Percentiles rank a stretch among this genome's conserved stretches.
phyloP scores from a whole-genome alignment of 352 stramenopile species.

The Discostella stelligera region DNA sequence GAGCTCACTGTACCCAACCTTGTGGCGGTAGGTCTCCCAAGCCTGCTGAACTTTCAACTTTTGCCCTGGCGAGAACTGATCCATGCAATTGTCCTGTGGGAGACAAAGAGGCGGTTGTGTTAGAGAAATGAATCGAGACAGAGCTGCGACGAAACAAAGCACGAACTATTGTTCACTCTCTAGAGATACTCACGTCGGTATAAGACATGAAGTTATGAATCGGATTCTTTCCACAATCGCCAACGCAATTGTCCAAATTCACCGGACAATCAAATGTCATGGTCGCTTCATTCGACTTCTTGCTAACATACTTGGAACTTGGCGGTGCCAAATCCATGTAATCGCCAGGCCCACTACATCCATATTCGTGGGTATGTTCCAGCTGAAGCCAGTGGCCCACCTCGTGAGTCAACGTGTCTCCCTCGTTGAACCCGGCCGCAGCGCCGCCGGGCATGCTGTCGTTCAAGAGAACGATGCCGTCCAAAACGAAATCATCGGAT shows the following conservation, averaged over 20 bases:
- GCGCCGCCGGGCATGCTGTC: slow-evolving; percentile 10
- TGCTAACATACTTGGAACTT: background rate
- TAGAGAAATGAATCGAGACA: too few species aligned
- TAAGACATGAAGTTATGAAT: slow-evolving; percentile 43
- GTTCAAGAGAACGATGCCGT: slow-evolving; percentile 24
- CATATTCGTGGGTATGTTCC: slow-evolving; percentile 16
- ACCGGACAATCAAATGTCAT: slow-evolving; percentile 13
- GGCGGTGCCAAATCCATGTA: slow-evolving; percentile 11
- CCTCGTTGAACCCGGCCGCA: slow-evolving; percentile 3
- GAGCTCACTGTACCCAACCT: background rate
- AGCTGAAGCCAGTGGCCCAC: slow-evolving; percentile 27
- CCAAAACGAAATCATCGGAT: background rate
- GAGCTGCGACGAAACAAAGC: too few species aligned
- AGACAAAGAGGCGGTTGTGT: too few species aligned
- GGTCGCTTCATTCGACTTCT: background rate
- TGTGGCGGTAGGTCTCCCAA: too few species aligned
- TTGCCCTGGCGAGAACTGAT: slow-evolving; percentile 26
- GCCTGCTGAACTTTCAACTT: background rate
- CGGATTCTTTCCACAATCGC: slow-evolving; percentile 12
- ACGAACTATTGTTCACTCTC: background rate
- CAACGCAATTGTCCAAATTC: slow-evolving; percentile 13
- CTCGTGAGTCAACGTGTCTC: slow-evolving; percentile 31
- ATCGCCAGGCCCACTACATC: slow-evolving; percentile 13
- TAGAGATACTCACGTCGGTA: slow-evolving; percentile 8
- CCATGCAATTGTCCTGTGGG: slow-evolving; percentile 36